Percentiles rank a stretch among this genome's conserved stretches.
Evolutionary conservation across 1,139 yeast genomes (phyloP).

Genomic region (Hansenula lynferdii): DNA sequence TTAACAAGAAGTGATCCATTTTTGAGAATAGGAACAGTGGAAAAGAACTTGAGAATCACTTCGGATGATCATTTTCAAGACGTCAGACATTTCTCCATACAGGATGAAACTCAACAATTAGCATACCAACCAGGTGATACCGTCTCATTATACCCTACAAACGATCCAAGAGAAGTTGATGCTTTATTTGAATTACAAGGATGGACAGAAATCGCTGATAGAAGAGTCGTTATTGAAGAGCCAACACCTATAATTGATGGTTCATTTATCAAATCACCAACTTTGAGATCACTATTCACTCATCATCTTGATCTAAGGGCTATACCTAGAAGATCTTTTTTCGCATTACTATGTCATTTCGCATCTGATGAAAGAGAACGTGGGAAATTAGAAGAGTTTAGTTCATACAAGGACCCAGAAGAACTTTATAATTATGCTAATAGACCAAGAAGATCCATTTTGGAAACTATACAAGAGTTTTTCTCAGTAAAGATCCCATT

Average conservation of each 20-base stretch:
- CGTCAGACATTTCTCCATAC: conserved; percentile 62
- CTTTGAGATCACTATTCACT: conserved; percentile 67
- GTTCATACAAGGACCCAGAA: conserved; percentile 64
- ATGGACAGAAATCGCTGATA: conserved; percentile 70
- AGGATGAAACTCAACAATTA: conserved; percentile 22
- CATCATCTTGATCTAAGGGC: conserved; percentile 79
- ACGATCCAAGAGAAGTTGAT: conserved; percentile 60
- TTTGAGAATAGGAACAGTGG: conserved; percentile 38
- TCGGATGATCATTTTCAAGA: conserved; percentile 80
- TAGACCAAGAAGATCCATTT: conserved; percentile 81
- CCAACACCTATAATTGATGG: conserved; percentile 41
- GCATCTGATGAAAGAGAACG: conserved; percentile 64
- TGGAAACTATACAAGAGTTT: conserved; percentile 83
- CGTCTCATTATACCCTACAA: conserved; percentile 68
- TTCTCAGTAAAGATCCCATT: conserved; percentile 69
- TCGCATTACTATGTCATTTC: conserved; percentile 66
- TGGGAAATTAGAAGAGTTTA: conserved; percentile 73
- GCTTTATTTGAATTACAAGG: conserved; percentile 62
- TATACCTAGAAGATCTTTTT: conserved; percentile 82
- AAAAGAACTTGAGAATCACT: conserved; percentile 56
- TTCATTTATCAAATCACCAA: conserved; percentile 52
- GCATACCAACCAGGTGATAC: conserved; percentile 76
- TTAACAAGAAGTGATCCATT: conserved; percentile 24
- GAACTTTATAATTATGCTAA: conserved; percentile 87
- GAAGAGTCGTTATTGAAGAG: conserved; percentile 26